Percentiles rank a stretch among this genome's conserved stretches.
Conservation (phyloP, 352 stramenopile species). For the Halophytophthora polymorphica region DNA sequence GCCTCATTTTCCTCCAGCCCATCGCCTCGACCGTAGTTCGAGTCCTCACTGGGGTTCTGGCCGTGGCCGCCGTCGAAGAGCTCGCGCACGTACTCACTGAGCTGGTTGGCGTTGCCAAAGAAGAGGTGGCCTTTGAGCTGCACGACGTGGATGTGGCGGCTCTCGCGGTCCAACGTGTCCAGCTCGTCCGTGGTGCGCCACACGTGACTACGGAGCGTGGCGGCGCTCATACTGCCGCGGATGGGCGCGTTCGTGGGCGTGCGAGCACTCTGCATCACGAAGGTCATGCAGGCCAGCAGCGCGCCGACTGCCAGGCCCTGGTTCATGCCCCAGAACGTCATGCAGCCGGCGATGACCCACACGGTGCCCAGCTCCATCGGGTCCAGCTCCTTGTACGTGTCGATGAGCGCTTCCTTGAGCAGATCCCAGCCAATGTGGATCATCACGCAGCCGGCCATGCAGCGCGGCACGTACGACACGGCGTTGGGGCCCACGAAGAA, state of each 20-base stretch:
- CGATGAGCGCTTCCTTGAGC: slow-evolving; percentile 86
- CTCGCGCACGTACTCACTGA: slow-evolving; percentile 85
- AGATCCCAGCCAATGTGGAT: slow-evolving; percentile 90
- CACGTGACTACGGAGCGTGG: slow-evolving; percentile 83
- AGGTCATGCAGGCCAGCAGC: slow-evolving; percentile 86
- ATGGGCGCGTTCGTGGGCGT: slow-evolving; percentile 85
- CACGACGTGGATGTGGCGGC: slow-evolving; percentile 76
- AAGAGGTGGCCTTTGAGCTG: slow-evolving; percentile 83
- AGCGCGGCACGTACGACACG: slow-evolving; percentile 87
- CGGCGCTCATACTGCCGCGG: slow-evolving; percentile 87
- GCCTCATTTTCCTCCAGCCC: neutral
- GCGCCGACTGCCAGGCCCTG: slow-evolving; percentile 85
- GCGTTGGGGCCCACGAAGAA: slow-evolving; percentile 87
- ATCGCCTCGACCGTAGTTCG: no score
- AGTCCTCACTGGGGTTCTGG: neutral
- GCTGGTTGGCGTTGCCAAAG: slow-evolving; percentile 89
- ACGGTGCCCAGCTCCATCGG: slow-evolving; percentile 88
- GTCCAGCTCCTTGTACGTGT: slow-evolving; percentile 88
- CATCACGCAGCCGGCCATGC: slow-evolving; percentile 91
- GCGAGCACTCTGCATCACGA: slow-evolving; percentile 87
- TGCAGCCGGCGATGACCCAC: slow-evolving; percentile 87
- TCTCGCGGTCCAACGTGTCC: slow-evolving; percentile 69
- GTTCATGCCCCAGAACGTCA: slow-evolving; percentile 94
- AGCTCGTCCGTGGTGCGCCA: slow-evolving; percentile 79
- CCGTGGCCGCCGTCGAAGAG: slow-evolving; percentile 44